phyloP scores from a whole-genome alignment of 495 filamentous ascomycete species.

The Filosporella fistucella region DNA sequence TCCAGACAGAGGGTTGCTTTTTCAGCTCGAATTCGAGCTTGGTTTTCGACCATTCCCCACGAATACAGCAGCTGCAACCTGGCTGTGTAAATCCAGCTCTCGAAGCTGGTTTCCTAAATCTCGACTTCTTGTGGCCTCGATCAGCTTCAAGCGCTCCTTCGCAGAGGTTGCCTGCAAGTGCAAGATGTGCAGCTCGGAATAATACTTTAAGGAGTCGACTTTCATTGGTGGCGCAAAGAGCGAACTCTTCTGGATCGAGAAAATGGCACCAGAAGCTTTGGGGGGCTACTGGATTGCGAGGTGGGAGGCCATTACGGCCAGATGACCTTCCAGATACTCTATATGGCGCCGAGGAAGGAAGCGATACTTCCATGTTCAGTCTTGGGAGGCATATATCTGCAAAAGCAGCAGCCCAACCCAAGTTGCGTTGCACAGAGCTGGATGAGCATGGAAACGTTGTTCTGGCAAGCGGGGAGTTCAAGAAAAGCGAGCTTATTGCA shows the following conservation, averaged over 20 bases:
- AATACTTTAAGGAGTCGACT: conserved; percentile 8
- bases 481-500: conserved; percentile 92
- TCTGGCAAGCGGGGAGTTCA: conserved; percentile 93
- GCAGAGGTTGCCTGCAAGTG: too few relatives aligned
- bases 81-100: conserved; percentile 8
- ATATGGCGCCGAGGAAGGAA: conserved; percentile 41
- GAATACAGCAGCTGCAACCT: conserved; percentile 6
- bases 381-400: conserved; percentile 58
- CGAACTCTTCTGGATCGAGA: conserved; percentile 38
- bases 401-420: conserved; percentile 74
- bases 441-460: conserved; percentile 91
- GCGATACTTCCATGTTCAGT: conserved; percentile 46
- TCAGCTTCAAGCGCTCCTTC: conserved; percentile 20
- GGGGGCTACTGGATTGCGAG: conserved; percentile 31
- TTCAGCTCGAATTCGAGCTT: conserved; percentile 40
- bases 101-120: conserved; percentile 37
- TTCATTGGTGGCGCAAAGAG: conserved; percentile 24
- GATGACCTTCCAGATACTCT: conserved; percentile 47
- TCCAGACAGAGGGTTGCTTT: conserved; percentile 52
- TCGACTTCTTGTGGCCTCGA: conserved; percentile 37
- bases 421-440: conserved; percentile 89
- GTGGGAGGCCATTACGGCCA: conserved; percentile 33
- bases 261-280: conserved; percentile 54
- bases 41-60: conserved; percentile 20
- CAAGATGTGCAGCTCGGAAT: too few relatives aligned